Base-by-base conservation (phyloP, 495 filamentous ascomycete genomes). In the Elasticomyces elasticus region DNA sequence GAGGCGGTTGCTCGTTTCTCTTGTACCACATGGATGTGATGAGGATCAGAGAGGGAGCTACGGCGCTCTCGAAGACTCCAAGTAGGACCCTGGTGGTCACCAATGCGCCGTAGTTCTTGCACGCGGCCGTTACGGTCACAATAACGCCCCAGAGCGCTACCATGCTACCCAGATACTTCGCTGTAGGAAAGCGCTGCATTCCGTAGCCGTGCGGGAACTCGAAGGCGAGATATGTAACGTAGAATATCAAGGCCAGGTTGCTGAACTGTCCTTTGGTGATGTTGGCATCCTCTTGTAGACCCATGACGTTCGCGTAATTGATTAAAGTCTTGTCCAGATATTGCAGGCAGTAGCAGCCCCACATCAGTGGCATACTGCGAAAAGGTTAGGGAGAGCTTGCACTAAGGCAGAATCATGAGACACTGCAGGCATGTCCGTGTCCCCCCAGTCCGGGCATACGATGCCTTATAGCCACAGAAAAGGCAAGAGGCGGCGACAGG, bases 41-140 rank as follows among this genome's bases (percentile, higher is more conserved):
- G 22, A 80, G 62, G 30, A 77, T 79, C 35, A 84, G 64, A 1
- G 72, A 75, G n/a, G 82, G 82, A 37, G 74, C 76, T 46, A 84
- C 77, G 23, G 78, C 78, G 17, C 80, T 78, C 68, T 84, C 82
- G 56, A 84, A 79, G 33, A 83, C 62, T 1, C 83, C 82, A 0
- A 86, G 67, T 38, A 86, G 76, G 52, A 82, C 76, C 2, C 83
- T 70, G 7, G 78, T 62, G 23, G 66, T 65, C 0, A 75, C 55
- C 28, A 77, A 62, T 6, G 66, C 63, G 13, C 51, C 46, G 55
- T 79, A 84, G 57, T 70, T 72, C 51, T 73, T 65, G 24, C 75
- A 74, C 4, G 72, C 72, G 0, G 81, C 78, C n/a, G 77, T 79
- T 40, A 73, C 73, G 13, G 76, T 71, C 23, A 79, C 78, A 7